phyloP scores from a whole-genome alignment of 1,139 yeast genomes.

The Spathaspora sp. region DNA sequence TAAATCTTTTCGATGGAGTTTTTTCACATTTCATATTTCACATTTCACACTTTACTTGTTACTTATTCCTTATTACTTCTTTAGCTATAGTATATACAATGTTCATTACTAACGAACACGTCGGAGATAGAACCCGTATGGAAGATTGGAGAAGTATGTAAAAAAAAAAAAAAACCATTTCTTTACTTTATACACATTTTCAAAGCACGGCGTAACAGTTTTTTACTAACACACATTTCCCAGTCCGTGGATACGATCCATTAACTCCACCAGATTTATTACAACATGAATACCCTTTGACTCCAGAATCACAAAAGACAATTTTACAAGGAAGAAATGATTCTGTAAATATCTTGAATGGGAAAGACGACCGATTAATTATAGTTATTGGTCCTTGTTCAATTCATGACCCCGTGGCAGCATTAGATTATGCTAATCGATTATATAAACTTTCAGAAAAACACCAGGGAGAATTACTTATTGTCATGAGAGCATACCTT shows the following conservation, averaged over 20 bases:
- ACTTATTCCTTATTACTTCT: constrained; percentile 1
- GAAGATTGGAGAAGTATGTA: constrained; percentile 87
- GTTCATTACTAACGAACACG: constrained; percentile 81
- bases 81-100: constrained; percentile 29
- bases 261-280: constrained; percentile 84
- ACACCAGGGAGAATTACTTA: constrained; percentile 69
- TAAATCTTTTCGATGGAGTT: neutral
- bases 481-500: constrained; percentile 94
- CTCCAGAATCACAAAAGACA: constrained; percentile 57
- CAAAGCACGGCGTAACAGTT: neutral
- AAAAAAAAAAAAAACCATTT: no score
- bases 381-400: constrained; percentile 96
- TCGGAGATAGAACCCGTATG: constrained; percentile 77
- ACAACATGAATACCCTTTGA: constrained; percentile 75
- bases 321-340: constrained; percentile 78
- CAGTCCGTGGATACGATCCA: constrained; percentile 77
- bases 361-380: constrained; percentile 76
- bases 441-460: constrained; percentile 67
- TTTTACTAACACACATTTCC: neutral
- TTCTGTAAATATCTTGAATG: constrained; percentile 67
- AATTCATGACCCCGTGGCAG: constrained; percentile 87
- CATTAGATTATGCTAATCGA: constrained; percentile 80
- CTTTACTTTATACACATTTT: neutral
- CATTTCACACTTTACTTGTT: neutral
- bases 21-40: no score